Conservation (phyloP, 129 eudicot genomes). For the Kitagawia praeruptora region DNA sequence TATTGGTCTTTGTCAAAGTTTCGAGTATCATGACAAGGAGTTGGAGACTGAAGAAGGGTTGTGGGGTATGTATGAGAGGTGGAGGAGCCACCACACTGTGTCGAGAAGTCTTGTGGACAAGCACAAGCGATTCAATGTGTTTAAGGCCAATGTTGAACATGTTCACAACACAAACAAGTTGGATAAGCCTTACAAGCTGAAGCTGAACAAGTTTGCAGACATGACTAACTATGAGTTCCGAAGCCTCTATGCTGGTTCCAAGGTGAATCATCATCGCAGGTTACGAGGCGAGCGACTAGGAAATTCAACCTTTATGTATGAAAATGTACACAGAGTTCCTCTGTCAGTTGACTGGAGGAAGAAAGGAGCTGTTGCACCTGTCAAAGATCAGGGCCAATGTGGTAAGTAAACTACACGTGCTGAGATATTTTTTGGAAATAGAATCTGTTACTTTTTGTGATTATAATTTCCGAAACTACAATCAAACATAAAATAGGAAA, state of each 20-base stretch:
- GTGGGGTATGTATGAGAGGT: slow-evolving; percentile 61
- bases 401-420: slow-evolving; percentile 27
- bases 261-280: slow-evolving; percentile 43
- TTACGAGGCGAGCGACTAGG: slow-evolving; percentile 27
- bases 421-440: too few relatives aligned
- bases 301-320: slow-evolving; percentile 19
- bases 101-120: slow-evolving; percentile 47
- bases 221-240: slow-evolving; percentile 68
- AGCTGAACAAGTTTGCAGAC: slow-evolving; percentile 72
- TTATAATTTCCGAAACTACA: not conserved
- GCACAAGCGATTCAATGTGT: slow-evolving; percentile 58
- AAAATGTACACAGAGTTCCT: slow-evolving; percentile 32
- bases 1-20: slow-evolving; percentile 33
- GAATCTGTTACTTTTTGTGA: not conserved
- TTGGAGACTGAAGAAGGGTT: slow-evolving; percentile 53
- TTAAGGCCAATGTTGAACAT: slow-evolving; percentile 50
- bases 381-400: slow-evolving; percentile 60
- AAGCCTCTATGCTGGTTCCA: slow-evolving; percentile 47
- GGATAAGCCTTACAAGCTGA: slow-evolving; percentile 62
- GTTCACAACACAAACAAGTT: slow-evolving; percentile 55
- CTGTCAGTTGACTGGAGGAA: slow-evolving; percentile 49
- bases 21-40: slow-evolving; percentile 59
- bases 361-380: slow-evolving; percentile 23
- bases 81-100: slow-evolving; percentile 67
- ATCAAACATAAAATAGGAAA: not conserved